phyloP scores from a whole-genome alignment of 108 stramenopile species.

The Epithemia pelagica region DNA sequence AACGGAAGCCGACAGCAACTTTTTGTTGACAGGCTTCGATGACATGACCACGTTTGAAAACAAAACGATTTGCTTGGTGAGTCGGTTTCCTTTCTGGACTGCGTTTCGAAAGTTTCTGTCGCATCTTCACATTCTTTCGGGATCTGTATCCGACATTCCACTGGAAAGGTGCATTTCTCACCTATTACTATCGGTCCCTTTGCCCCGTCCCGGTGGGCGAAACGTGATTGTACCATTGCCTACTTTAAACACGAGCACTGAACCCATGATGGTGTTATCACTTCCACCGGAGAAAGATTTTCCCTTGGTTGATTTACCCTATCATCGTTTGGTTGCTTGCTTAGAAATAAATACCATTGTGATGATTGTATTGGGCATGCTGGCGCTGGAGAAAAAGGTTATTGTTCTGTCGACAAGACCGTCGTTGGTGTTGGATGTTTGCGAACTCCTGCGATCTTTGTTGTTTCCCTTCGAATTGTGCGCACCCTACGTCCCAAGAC shows the following conservation, averaged over 20 bases:
- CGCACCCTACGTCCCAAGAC: slow-evolving; percentile 79
- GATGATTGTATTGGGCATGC: slow-evolving; percentile 70
- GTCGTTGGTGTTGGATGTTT: slow-evolving; percentile 73
- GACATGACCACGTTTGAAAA: slow-evolving; percentile 78
- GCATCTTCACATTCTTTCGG: slow-evolving; percentile 70
- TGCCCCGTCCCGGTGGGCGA: slow-evolving; percentile 77
- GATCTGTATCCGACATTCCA: slow-evolving; percentile 66
- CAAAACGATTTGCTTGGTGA: slow-evolving; percentile 80
- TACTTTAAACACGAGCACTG: slow-evolving; percentile 51
- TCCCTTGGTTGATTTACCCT: slow-evolving; percentile 69
- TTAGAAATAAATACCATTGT: slow-evolving; percentile 81
- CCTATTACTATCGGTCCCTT: slow-evolving; percentile 64
- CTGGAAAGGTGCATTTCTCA: slow-evolving; percentile 81
- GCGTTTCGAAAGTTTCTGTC: slow-evolving; percentile 78
- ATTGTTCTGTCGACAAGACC: slow-evolving; percentile 75
- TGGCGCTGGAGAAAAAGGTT: slow-evolving; percentile 74
- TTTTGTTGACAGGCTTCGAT: slow-evolving; percentile 62
- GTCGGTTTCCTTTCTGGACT: slow-evolving; percentile 80
- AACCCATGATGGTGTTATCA: slow-evolving; percentile 69
- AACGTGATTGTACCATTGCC: slow-evolving; percentile 69
- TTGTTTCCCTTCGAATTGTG: slow-evolving; percentile 81
- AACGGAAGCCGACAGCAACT: slow-evolving; percentile 22
- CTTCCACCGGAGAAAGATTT: slow-evolving; percentile 75
- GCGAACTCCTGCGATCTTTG: slow-evolving; percentile 70
- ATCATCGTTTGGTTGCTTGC: slow-evolving; percentile 62